Conservation (phyloP, 192 early-diverging fungal genomes). For the Coemansia sp. region DNA sequence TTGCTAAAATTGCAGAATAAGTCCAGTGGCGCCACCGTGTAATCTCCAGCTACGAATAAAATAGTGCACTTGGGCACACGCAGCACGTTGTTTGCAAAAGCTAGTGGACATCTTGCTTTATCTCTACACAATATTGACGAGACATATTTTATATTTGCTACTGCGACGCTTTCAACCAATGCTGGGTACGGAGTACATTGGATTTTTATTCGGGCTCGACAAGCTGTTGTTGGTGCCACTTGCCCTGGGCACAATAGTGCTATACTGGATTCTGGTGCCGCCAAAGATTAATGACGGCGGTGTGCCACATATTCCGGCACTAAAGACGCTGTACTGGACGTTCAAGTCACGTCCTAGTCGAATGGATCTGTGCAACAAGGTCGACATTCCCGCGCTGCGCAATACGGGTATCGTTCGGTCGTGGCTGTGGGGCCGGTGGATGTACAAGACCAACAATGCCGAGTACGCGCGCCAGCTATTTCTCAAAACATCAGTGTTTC, state of each 20-base stretch:
- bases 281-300: constrained; percentile 45
- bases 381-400: constrained; percentile 33
- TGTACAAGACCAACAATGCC: constrained; percentile 52
- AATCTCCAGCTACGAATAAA: background rate
- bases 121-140: background rate
- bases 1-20: background rate
- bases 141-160: constrained; percentile 25
- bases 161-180: constrained; percentile 21
- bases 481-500: constrained; percentile 38
- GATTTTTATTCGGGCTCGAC: constrained; percentile 2
- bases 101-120: background rate
- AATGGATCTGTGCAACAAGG: constrained; percentile 32
- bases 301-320: constrained; percentile 37
- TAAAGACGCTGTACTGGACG: constrained; percentile 49
- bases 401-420: constrained; percentile 34
- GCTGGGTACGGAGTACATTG: background rate
- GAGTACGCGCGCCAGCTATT: constrained; percentile 49
- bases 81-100: background rate
- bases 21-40: background rate
- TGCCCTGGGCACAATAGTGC: background rate
- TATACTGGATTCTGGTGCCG: constrained; percentile 34
- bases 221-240: constrained; percentile 8
- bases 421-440: constrained; percentile 51
- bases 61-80: background rate
- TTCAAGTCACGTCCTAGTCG: constrained; percentile 39